Evolutionary conservation across 179 eudicot species (phyloP).

Genomic region (Spinacia oleracea): DNA sequence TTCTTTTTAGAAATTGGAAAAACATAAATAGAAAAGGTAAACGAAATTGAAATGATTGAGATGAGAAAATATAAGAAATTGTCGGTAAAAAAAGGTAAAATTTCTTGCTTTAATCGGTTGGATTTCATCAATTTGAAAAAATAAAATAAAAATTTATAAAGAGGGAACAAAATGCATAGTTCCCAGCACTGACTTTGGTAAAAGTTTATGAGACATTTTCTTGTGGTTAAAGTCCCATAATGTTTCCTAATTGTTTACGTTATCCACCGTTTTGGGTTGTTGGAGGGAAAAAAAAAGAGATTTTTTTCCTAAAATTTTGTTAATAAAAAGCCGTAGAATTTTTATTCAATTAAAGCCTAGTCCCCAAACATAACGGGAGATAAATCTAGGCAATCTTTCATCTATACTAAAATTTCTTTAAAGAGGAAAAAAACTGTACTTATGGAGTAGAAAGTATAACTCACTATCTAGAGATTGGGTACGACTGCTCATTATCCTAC

Average conservation of each 20-base stretch:
- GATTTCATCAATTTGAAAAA: constrained; percentile 27
- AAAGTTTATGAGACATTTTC: constrained; percentile 29
- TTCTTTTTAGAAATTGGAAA: constrained; percentile 8
- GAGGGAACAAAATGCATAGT: constrained; percentile 25
- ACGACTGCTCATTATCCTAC: too few relatives aligned
- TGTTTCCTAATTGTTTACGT: constrained; percentile 34
- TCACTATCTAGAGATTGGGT: too few relatives aligned
- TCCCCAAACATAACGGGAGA: too few relatives aligned
- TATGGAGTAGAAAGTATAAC: too few relatives aligned
- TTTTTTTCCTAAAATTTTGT: not conserved
- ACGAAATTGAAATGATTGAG: constrained; percentile 23
- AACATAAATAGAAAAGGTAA: constrained; percentile 9
- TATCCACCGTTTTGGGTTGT: constrained; percentile 22
- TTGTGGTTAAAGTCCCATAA: constrained; percentile 39
- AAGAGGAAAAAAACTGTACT: too few relatives aligned
- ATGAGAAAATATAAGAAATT: constrained; percentile 24
- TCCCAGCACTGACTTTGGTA: constrained; percentile 24
- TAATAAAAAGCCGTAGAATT: too few relatives aligned
- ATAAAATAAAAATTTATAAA: not conserved
- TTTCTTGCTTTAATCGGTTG: constrained; percentile 23
- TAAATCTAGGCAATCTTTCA: too few relatives aligned
- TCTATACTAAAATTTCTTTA: too few relatives aligned
- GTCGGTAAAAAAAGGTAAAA: constrained; percentile 27
- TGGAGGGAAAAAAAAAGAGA: not conserved
- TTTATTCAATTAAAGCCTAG: too few relatives aligned